Percentiles rank a stretch among this genome's conserved stretches.
Evolutionary conservation across 306 rosid species (phyloP).

Genomic region (Malus domestica): DNA sequence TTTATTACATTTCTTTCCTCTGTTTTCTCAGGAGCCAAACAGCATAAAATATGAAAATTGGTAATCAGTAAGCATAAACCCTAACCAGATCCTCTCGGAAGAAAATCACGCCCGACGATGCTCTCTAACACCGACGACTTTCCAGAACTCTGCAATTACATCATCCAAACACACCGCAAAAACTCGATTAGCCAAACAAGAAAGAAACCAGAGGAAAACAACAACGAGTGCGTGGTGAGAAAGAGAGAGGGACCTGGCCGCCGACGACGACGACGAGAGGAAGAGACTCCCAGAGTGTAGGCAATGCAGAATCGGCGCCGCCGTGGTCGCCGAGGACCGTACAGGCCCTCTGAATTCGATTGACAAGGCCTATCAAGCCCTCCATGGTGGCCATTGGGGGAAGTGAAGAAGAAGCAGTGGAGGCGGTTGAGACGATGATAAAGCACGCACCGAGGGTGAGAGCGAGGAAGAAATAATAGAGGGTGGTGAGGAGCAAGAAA

Average conservation of each 20-base stretch:
- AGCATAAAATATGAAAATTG: not conserved
- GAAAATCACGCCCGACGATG: constrained; percentile 85
- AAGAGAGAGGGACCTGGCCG: constrained; percentile 14
- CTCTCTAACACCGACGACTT: constrained; percentile 78
- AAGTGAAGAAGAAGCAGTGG: not conserved
- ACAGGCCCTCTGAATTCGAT: constrained; percentile 32
- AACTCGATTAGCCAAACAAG: not conserved
- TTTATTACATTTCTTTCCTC: not conserved
- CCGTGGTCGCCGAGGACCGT: constrained; percentile 34
- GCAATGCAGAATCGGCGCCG: constrained; percentile 25
- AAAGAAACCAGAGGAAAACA: not conserved
- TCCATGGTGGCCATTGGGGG: constrained; percentile 27
- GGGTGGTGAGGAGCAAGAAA: constrained; percentile 7
- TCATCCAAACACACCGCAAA: not conserved
- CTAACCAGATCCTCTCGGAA: constrained; percentile 79
- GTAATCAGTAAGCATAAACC: not conserved
- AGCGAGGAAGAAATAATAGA: constrained; percentile 1
- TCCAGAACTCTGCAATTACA: constrained; percentile 65
- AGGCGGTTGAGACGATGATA: not conserved
- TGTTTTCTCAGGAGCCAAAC: constrained; percentile 7
- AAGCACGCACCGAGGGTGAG: constrained; percentile 7
- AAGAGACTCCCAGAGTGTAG: constrained; percentile 42
- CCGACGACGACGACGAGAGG: constrained; percentile 38
- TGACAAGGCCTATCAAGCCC: constrained; percentile 32
- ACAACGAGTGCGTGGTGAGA: not conserved